Conservation (phyloP, 2,329 filamentous ascomycete genomes). For the Aspergillus aculeatinus region DNA sequence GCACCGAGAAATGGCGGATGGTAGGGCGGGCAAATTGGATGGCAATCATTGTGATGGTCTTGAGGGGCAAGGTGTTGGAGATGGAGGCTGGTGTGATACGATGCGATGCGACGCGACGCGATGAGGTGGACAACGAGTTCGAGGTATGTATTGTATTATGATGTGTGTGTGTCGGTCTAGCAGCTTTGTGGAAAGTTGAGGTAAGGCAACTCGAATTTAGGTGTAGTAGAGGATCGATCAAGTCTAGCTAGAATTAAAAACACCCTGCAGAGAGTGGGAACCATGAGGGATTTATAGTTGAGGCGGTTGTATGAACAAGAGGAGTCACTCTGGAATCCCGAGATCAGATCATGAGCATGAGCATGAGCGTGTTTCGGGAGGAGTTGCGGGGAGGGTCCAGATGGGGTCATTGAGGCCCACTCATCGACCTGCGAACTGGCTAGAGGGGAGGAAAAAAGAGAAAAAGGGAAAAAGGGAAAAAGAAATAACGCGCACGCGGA, state of each 20-base stretch:
- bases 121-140: not conserved
- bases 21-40: constrained; percentile 34
- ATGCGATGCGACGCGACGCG: not conserved
- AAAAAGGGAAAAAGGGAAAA: constrained; percentile 6
- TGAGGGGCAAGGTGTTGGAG: not conserved
- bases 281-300: constrained; percentile 1
- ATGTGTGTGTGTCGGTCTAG: not conserved
- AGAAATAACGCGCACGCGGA: constrained; percentile 6
- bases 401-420: constrained; percentile 4
- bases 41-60: constrained; percentile 19
- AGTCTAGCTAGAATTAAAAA: not conserved
- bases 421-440: not conserved
- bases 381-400: constrained; percentile 7
- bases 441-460: not conserved
- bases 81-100: not conserved
- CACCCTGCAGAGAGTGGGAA: not conserved
- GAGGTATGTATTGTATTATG: not conserved
- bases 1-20: constrained; percentile 47
- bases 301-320: not conserved
- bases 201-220: not conserved
- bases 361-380: constrained; percentile 7
- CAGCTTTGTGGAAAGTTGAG: not conserved
- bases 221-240: not conserved
- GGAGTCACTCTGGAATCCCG: not conserved
- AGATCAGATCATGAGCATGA: constrained; percentile 2